Evolutionary conservation across 176 grass and related monocot genomes (phyloP), one percentile per base, ranked within the genome.

Genomic region (Juncus inflexus): DNA sequence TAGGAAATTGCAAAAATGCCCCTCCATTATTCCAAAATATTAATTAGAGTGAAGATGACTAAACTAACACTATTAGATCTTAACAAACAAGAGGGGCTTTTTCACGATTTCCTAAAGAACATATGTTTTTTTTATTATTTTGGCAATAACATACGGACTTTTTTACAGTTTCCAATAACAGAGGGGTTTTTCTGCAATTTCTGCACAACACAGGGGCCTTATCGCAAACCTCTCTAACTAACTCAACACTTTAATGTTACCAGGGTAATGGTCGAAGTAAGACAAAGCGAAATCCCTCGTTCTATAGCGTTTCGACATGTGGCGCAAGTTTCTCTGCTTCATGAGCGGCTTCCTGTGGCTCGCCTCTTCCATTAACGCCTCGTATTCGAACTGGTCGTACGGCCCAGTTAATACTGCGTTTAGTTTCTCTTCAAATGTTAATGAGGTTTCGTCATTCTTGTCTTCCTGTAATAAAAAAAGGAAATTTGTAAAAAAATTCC

Each of bases 361-460:
- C 0, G 83, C 83, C 62, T 84, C 82, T 13, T 42, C 77, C 70
- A 83, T 63, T 72, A 91, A 77, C 55, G 61, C 77, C 65, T 91
- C n/a, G 2, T 91, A 84, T 74, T 91, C 83, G 12, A 50, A 63
- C 51, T 65, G 80, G 68, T 87, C 77, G 72, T 83, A 91, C 5
- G 83, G 80, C 52, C 75, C 39, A 45, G 55, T 84, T 61, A 91
- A 36, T 58, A 81, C 37, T 65, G 28, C 63, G 50, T 52, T 40
- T 57, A 86, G 80, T 54, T 87, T 91, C 65, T 91, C 76, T 74
- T 86, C 80, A 62, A 91, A 91, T 62, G 72, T 77, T 64, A 80
- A 62, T 47, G 43, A 47, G 6, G 15, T 76, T 55, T 75, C 71
- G 60, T 3, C 14, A 58, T 58, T 58, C 1, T 58, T 35, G 55